A percentile compares a stretch with the other conserved stretches of the same genome.
Evolutionary conservation across 768 basidiomycete genomes (phyloP).

Genomic region (Daedaleopsis nitida): DNA sequence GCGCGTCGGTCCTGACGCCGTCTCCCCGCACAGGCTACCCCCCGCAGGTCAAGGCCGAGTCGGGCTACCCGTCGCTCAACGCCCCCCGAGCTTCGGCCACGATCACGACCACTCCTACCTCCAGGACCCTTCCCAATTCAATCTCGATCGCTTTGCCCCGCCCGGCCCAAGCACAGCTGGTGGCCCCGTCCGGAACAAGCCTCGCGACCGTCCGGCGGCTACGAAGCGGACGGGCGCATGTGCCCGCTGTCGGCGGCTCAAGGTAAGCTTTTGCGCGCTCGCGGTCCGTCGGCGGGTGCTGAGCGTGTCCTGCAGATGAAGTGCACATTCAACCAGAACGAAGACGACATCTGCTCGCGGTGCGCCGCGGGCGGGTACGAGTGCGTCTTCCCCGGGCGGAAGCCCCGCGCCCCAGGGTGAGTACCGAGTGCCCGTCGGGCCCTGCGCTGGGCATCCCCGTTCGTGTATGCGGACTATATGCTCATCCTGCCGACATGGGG

Average conservation of each 20-base stretch:
- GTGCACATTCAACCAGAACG: slow-evolving; percentile 25
- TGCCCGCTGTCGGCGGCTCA: slow-evolving; percentile 30
- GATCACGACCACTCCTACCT: slow-evolving; percentile 3
- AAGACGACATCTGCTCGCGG: slow-evolving; percentile 24
- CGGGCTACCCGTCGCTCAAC: slow-evolving; percentile 10
- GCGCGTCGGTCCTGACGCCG: slow-evolving; percentile 5
- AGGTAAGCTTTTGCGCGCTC: slow-evolving; percentile 14
- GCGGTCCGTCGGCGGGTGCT: neutral
- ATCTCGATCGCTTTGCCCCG: slow-evolving; percentile 10
- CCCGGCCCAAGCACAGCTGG: slow-evolving; percentile 6
- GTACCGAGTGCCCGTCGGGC: slow-evolving; percentile 2
- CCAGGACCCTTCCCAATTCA: slow-evolving; percentile 14
- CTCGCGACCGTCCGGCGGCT: slow-evolving; percentile 5
- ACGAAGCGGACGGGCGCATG: slow-evolving; percentile 27
- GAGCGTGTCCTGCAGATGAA: slow-evolving; percentile 24
- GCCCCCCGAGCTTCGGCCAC: slow-evolving; percentile 7
- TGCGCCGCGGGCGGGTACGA: slow-evolving; percentile 31
- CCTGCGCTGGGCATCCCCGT: too few relatives aligned
- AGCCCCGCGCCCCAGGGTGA: slow-evolving; percentile 37
- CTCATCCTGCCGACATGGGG: neutral
- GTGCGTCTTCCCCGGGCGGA: slow-evolving; percentile 34
- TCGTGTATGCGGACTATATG: neutral
- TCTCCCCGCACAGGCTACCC: neutral
- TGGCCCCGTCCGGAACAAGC: slow-evolving; percentile 14
- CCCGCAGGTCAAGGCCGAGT: slow-evolving; percentile 16